Conservation (phyloP, 23 red algal genomes). For the Cyanidioschyzon merolae region DNA sequence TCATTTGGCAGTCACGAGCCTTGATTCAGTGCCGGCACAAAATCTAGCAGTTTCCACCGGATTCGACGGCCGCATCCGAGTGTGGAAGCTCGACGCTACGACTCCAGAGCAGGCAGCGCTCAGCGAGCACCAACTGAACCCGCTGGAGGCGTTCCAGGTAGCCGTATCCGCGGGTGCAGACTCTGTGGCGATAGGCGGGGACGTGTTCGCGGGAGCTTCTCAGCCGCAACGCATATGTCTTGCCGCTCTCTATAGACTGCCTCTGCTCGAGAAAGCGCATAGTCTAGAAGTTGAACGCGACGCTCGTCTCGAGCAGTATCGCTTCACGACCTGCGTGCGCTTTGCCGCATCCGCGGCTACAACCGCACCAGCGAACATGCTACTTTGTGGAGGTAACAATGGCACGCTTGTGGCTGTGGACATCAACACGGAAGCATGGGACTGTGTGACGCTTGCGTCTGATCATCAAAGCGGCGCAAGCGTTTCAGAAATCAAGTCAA, state of each 20-base stretch:
- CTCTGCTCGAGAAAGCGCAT: neutral
- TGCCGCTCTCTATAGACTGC: neutral
- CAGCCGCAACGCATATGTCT: neutral
- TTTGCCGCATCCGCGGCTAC: neutral
- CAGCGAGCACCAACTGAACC: neutral
- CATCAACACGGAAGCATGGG: neutral
- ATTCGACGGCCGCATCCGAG: slow-evolving; percentile 3
- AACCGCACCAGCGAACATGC: neutral
- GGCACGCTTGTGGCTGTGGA: neutral
- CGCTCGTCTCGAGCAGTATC: neutral
- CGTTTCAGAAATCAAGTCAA: neutral
- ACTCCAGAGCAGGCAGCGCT: neutral
- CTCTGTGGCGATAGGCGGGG: neutral
- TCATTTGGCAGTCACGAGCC: neutral
- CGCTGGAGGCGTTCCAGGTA: slow-evolving; percentile 11
- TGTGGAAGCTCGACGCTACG: neutral
- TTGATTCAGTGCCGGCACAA: neutral
- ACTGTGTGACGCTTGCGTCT: neutral
- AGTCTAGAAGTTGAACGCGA: neutral
- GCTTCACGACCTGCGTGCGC: neutral
- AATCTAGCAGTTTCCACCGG: neutral
- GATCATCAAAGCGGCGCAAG: neutral
- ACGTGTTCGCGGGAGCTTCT: neutral
- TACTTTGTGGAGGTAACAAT: neutral
- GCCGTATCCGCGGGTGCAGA: neutral